phyloP scores from a whole-genome alignment of 1,284 basidiomycete genomes.

The Ustilago vetiveriae region DNA sequence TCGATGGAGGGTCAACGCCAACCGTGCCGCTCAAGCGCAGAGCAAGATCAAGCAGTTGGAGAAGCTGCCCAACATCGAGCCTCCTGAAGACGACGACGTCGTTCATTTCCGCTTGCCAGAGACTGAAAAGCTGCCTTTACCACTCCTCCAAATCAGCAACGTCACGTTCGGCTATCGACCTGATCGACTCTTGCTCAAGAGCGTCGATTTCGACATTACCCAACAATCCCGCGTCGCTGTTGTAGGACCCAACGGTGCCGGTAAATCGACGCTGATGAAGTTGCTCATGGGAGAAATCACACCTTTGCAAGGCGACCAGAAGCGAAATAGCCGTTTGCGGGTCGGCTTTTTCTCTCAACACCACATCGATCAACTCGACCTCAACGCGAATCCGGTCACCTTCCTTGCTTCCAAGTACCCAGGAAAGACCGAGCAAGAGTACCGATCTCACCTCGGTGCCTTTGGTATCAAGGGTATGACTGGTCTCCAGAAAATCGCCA shows the following conservation, averaged over 20 bases:
- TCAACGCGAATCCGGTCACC: constrained; percentile 85
- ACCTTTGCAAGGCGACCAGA: constrained; percentile 82
- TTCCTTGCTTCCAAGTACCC: constrained; percentile 92
- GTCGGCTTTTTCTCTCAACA: constrained; percentile 75
- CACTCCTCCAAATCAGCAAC: constrained; percentile 90
- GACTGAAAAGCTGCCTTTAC: constrained; percentile 86
- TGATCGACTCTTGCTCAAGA: constrained; percentile 81
- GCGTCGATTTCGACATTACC: constrained; percentile 81
- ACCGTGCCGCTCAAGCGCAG: constrained; percentile 77
- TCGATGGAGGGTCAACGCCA: constrained; percentile 66
- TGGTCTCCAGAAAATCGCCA: constrained; percentile 79
- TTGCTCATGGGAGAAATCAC: constrained; percentile 88
- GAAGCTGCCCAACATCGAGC: constrained; percentile 92
- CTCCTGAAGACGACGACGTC: constrained; percentile 84
- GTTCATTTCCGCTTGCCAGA: constrained; percentile 72
- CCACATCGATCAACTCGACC: constrained; percentile 91
- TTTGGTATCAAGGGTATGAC: constrained; percentile 99
- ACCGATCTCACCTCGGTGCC: constrained; percentile 91
- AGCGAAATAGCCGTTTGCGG: constrained; percentile 87
- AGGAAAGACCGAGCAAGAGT: constrained; percentile 95
- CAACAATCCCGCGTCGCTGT: constrained; percentile 61
- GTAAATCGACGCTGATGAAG: constrained; percentile 90
- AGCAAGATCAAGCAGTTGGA: constrained; percentile 98
- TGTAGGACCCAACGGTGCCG: constrained; percentile 64
- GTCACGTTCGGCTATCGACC: constrained; percentile 89